Base-by-base conservation (phyloP, 805 yeast genomes). In the Metschnikowia similis region DNA sequence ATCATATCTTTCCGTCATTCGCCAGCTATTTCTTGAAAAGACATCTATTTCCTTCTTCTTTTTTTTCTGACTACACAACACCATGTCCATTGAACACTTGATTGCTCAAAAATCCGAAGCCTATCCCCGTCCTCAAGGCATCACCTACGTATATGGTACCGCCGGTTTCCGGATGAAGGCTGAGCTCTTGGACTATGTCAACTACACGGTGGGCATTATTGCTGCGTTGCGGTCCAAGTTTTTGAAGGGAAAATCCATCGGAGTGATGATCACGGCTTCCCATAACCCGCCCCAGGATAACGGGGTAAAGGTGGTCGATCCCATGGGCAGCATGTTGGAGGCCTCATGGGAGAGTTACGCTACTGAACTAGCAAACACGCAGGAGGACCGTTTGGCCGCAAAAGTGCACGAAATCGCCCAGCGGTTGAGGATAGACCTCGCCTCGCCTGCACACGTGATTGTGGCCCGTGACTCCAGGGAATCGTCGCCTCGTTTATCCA, bases 191-290 rank as follows among this genome's bases (percentile, higher is more conserved):
- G 96, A 89, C 63, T 84, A 89, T 14, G 92, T 91, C 31, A 86
- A 89, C 66, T 88, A 82, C 66, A 60, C 92, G 6, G 89, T 87
- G 14, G 96, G 97, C 2, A 72, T 90, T 16, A 65, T 91, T 28
- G 97, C 99, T 0, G 72, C 84, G 1, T 71, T 94, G 54, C 77
- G 99, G 61, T 90, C 97, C n/a, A 78, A 84, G 51, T 76, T 72
- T 52, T 70, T 87, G 31, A 70, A 71, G 1, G 88, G 92, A 1
- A 74, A 85, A 58, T 80, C 86, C 8, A 79, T 91, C 30, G 99
- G 99, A n/a, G 85, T 91, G 10, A 92, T 94, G 97, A 84, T 94
- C 61, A 94, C 97, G 1, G 97, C 97, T 0, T 87, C 96, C 0
- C 97, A 90, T 66, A 90, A 90, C 61, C 97, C 97, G 0, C 96